phyloP scores from a whole-genome alignment of 345 rosid species.

The Gossypium longicalyx region DNA sequence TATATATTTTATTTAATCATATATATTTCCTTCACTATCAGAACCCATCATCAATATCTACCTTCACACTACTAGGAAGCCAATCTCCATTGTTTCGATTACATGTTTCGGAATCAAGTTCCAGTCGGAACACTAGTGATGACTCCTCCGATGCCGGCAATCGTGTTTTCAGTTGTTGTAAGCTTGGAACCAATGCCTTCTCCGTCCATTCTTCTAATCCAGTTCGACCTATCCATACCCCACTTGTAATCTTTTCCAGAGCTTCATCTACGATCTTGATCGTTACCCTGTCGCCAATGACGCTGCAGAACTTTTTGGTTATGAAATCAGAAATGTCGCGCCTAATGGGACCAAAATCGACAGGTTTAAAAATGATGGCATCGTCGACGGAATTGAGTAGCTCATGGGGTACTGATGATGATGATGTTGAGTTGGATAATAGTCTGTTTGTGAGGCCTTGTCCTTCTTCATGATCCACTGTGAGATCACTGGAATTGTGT shows the following conservation, averaged over 20 bases:
- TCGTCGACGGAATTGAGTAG: slow-evolving; percentile 53
- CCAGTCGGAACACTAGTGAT: slow-evolving; percentile 44
- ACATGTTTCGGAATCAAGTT: slow-evolving; percentile 37
- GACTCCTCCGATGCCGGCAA: slow-evolving; percentile 33
- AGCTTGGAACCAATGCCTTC: slow-evolving; percentile 60
- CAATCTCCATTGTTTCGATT: slow-evolving; percentile 41
- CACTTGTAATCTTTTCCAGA: slow-evolving; percentile 61
- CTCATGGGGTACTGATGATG: slow-evolving; percentile 37
- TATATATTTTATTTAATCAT: background rate
- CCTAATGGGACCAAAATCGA: slow-evolving; percentile 53
- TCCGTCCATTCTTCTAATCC: slow-evolving; percentile 83
- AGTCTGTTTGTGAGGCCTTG: slow-evolving; percentile 45
- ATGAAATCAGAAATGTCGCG: slow-evolving; percentile 36
- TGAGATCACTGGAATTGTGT: slow-evolving; percentile 80
- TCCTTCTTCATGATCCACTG: slow-evolving; percentile 72
- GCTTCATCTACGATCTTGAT: slow-evolving; percentile 66
- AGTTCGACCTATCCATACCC: slow-evolving; percentile 55
- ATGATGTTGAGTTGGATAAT: slow-evolving; percentile 31
- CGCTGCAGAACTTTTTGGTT: slow-evolving; percentile 40
- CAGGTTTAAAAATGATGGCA: slow-evolving; percentile 62
- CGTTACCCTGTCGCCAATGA: slow-evolving; percentile 27
- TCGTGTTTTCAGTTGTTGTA: slow-evolving; percentile 46
- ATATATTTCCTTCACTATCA: background rate
- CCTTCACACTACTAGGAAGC: slow-evolving; percentile 56
- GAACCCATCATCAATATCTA: slow-evolving; percentile 46